Percentiles rank a stretch among this genome's conserved stretches.
These are phyloP conservation scores for Leucaena leucocephala DNA, from an alignment of 306 rosid species.

Conservation along the genomic window DNA sequence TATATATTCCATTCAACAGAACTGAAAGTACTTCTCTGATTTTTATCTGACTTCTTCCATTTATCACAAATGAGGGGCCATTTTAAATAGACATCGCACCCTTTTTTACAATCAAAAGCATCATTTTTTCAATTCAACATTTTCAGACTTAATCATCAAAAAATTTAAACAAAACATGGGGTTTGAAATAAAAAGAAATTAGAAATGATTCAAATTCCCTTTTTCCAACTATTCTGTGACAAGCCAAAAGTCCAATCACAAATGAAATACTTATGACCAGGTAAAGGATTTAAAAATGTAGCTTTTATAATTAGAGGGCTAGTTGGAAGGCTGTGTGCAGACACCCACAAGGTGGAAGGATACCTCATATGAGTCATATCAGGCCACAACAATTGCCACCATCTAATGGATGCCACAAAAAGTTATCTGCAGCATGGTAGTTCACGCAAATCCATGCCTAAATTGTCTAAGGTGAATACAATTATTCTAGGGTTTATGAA, in stretches of 20 bases:
- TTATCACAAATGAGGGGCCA: conserved; percentile 28
- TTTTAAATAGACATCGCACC: conserved; percentile 10
- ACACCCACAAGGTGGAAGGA: conserved; percentile 38
- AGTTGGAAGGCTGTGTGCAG: conserved; percentile 35
- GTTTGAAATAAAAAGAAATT: conserved; percentile 22
- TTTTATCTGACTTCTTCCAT: conserved; percentile 21
- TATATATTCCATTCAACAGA: neutral
- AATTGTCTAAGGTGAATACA: conserved; percentile 20
- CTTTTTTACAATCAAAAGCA: neutral
- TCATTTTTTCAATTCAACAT: neutral
- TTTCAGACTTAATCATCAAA: conserved; percentile 9
- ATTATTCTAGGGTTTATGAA: conserved; percentile 28
- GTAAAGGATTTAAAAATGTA: conserved; percentile 2
- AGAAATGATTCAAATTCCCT: conserved; percentile 18
- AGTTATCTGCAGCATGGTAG: conserved; percentile 41
- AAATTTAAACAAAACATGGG: neutral
- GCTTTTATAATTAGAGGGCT: conserved; percentile 24
- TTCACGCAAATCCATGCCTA: conserved; percentile 33
- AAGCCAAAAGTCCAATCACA: conserved; percentile 20
- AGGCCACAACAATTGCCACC: conserved; percentile 45
- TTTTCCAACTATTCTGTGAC: conserved; percentile 13
- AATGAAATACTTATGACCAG: conserved; percentile 31
- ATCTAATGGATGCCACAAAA: conserved; percentile 45
- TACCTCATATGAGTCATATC: conserved; percentile 38
- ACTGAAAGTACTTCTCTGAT: conserved; percentile 14